Evolutionary conservation across 139 green algal species (phyloP).

Genomic region (Bryopsis sp.): DNA sequence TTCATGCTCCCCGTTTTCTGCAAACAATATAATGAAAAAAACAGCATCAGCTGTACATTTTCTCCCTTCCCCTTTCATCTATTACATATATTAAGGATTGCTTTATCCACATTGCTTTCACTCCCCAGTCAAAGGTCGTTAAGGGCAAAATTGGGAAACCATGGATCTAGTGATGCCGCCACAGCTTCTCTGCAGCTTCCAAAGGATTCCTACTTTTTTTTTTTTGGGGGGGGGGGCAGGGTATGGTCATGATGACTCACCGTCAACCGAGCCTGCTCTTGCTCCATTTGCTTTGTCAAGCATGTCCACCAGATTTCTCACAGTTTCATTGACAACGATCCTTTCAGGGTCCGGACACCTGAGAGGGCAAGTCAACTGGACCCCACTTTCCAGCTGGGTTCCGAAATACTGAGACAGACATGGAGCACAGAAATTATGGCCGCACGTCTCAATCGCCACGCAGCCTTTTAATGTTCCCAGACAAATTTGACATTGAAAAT

Average conservation of each 20-base stretch:
- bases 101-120: no score
- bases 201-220: slow-evolving; percentile 3
- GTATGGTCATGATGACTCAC: not conserved
- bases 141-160: no score
- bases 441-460: slow-evolving; percentile 55
- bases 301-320: slow-evolving; percentile 39
- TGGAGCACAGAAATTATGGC: slow-evolving; percentile 57
- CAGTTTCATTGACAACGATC: slow-evolving; percentile 44
- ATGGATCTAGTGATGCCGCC: no score
- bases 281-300: slow-evolving; percentile 1
- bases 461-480: slow-evolving; percentile 40
- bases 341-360: slow-evolving; percentile 39
- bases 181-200: no score
- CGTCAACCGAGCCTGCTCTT: not conserved
- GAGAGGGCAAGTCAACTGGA: slow-evolving; percentile 36
- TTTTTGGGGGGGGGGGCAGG: not conserved
- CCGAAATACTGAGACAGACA: slow-evolving; percentile 57
- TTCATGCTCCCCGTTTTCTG: not conserved
- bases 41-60: no score
- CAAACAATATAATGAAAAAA: no score
- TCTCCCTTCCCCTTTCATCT: no score
- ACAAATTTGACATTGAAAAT: slow-evolving; percentile 64
- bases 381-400: slow-evolving; percentile 32
- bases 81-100: no score
- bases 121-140: no score